Conservation (phyloP, 140 eudicot species). For the Erigeron philadelphicus region DNA sequence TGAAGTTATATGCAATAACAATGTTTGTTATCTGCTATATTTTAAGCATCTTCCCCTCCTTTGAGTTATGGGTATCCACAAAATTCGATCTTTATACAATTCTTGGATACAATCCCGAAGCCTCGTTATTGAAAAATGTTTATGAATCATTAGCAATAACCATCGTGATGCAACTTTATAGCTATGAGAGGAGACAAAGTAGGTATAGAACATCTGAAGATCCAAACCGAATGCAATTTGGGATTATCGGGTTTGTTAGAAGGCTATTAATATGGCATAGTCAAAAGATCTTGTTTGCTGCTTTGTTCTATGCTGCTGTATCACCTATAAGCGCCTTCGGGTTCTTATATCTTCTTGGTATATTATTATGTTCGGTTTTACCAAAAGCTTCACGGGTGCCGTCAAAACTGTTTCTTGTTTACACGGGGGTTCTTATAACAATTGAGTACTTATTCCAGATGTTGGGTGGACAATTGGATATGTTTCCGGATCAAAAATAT, state of each 20-base stretch:
- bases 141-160: constrained; percentile 52
- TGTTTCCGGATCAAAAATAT: constrained; percentile 55
- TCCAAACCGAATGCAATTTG: constrained; percentile 28
- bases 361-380: constrained; percentile 44
- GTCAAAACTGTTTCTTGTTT: constrained; percentile 44
- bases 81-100: constrained; percentile 39
- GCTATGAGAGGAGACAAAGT: constrained; percentile 62
- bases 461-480: constrained; percentile 47
- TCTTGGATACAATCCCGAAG: constrained; percentile 51
- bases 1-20: constrained; percentile 43
- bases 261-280: constrained; percentile 64
- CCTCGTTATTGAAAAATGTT: constrained; percentile 43
- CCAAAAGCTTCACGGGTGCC: constrained; percentile 57
- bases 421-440: constrained; percentile 53
- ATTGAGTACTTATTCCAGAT: constrained; percentile 55
- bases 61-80: constrained; percentile 41
- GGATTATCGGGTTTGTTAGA: constrained; percentile 34
- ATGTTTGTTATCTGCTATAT: constrained; percentile 43
- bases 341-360: constrained; percentile 56
- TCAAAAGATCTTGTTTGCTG: constrained; percentile 47
- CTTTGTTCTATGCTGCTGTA: constrained; percentile 56
- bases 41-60: constrained; percentile 44
- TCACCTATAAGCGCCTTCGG: constrained; percentile 64
- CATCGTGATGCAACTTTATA: constrained; percentile 57
- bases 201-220: constrained; percentile 30